Evolutionary conservation across 805 yeast genomes (phyloP), one percentile per base, ranked within the genome.

Genomic region (Kuraishia floccosa): DNA sequence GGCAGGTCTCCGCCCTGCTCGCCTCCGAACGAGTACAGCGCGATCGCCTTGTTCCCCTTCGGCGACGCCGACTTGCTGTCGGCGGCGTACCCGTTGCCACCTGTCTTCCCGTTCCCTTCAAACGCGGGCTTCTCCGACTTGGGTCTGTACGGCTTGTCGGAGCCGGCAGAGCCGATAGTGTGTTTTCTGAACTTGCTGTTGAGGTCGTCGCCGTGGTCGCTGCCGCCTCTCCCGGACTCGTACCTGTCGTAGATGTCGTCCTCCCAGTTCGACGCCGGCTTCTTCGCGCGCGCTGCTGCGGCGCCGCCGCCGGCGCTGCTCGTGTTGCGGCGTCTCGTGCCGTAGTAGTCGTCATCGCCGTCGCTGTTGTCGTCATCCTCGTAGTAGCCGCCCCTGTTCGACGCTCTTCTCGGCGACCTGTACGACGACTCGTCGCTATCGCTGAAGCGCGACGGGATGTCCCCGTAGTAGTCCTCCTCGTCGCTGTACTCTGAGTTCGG

Each of bases 1-100:
- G 94, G 72, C 46, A 91, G 65, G 54, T 91, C 98, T 5, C 96
- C 96, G n/a, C 67, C 50, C 57, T 89, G 93, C 54, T 87, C 94
- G 17, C 96, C 97, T 31, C 76, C 80, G 54, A 91, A 89, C 3
- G 86, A 67, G 56, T 70, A 89, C 40, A 86, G 62, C 0, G 98
- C 98, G 37, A 85, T 78, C 1, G 96, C 98, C 52, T 85, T 87
- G 40, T 73, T 77, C 4, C 79, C 65, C 25, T 52, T 54, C 11
- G 64, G 31, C 28, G 69, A 60, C 4, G 28, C 22, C 6, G 30
- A 11, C 4, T 36, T 13, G 8, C 34, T 8, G 15, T 28, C 15
- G 6, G 33, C 28, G 4, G 37, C 30, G 8, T 40, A 26, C n/a
- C 55, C 42, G 13, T 61, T 40, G 3, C 58, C 37, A 9, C 61